Evolutionary conservation across 345 rosid genomes (phyloP).

Genomic region (Eucalyptus albens): DNA sequence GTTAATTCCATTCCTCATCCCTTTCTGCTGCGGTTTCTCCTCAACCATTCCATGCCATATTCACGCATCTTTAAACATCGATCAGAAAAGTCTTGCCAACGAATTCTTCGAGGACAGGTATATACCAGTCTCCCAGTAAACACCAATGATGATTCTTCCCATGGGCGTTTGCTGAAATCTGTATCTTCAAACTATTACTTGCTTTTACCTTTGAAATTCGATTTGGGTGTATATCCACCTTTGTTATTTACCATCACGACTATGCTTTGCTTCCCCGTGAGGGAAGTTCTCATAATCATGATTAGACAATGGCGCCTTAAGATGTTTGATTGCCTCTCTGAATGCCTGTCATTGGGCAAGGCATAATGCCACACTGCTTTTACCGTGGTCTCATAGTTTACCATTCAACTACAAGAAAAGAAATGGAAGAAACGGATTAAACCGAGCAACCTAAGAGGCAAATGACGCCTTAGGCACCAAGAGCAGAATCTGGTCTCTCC

Average conservation of each 20-base stretch:
- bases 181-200: not conserved
- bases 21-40: not conserved
- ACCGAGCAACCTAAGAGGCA: not conserved
- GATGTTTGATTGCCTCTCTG: not conserved
- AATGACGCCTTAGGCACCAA: not conserved
- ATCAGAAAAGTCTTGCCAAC: not conserved
- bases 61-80: not conserved
- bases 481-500: too few relatives aligned
- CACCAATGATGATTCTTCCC: not conserved
- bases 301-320: not conserved
- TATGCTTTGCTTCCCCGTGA: not conserved
- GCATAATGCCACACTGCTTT: not conserved
- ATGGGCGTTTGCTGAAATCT: not conserved
- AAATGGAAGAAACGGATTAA: not conserved
- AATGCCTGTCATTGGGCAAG: not conserved
- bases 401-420: not conserved
- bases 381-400: not conserved
- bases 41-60: not conserved
- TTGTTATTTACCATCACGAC: not conserved
- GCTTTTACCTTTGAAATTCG: not conserved
- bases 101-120: not conserved
- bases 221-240: not conserved
- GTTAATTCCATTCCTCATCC: not conserved
- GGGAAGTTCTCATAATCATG: not conserved
- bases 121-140: not conserved